Evolutionary conservation across 2,329 filamentous ascomycete species (phyloP), one percentile per base, ranked within the genome.

Genomic region (Colletotrichum nymphaeae): DNA sequence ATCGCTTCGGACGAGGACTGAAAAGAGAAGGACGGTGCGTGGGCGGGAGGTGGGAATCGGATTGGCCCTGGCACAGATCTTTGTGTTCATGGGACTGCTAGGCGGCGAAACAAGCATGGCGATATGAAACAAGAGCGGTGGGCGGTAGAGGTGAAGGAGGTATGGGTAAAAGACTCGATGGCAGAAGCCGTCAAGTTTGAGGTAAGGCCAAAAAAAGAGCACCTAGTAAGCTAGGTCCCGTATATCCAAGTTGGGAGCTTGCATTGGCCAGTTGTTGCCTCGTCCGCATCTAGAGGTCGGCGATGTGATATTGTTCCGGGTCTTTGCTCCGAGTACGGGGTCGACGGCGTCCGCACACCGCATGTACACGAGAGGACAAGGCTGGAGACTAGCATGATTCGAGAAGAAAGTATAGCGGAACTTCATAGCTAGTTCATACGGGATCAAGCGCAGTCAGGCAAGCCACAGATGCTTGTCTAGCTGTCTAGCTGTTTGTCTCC

Each of bases 91-190:
- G 71, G 57, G 32, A 32, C 30, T 63, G 57, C 46, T 72, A 52
- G 58, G 53, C 69, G 24, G 35, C 68, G 68, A 74, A 74, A 74
- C 72, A 64, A 72, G 72, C 68, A 63, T 63, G 68, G 68, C 63
- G n/a, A 74, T 67, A 37, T 73, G 71, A 73, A 73, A 73, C 71
- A 73, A 62, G 67, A 73, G 60, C 60, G 56, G 60, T 71, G 71
- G 71, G 71, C 71, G 49, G 67, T 49, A 71, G 60, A 73, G 35
- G 55, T 35, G 56, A 62, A 8, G 66, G 55, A 30, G 46, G 60
- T 57, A 62, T 64, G 60, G 71, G 56, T 28, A 30, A 49, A 46
- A 71, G 55, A 66, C 60, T 62, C 65, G 71, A 71, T 73, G 71
- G 62, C 67, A 73, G 67, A 73, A 26, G 70, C 70, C 66, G 70